Conservation (phyloP, 345 rosid species). For the Iberis pinnata region DNA sequence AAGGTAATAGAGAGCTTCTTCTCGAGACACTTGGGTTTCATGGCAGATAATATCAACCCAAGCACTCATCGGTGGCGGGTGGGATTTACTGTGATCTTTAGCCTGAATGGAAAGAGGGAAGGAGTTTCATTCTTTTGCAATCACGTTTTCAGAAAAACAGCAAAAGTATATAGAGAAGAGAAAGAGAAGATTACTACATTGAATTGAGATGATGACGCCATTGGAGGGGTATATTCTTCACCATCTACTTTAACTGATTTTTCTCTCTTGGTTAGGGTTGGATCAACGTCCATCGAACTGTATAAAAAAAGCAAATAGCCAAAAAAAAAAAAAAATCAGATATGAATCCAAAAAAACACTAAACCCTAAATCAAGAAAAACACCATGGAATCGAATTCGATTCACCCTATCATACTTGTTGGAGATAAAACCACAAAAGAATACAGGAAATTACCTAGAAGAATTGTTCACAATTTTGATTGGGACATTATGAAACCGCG, state of each 20-base stretch:
- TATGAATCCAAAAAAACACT: neutral
- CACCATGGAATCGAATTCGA: no score
- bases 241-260: neutral
- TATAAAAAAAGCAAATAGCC: neutral
- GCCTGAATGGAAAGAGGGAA: neutral
- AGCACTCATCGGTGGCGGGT: neutral
- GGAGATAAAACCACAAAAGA: no score
- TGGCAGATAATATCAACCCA: neutral
- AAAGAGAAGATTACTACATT: neutral
- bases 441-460: no score
- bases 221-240: neutral
- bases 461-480: no score
- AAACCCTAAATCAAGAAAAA: no score
- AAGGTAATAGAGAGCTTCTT: slow-evolving; percentile 11
- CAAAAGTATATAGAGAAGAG: neutral
- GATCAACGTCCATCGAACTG: neutral
- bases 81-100: neutral
- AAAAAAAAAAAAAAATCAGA: neutral
- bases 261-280: no score
- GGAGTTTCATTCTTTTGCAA: neutral
- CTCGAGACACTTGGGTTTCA: neutral
- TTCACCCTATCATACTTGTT: no score
- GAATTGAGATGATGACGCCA: slow-evolving; percentile 7
- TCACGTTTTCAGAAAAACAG: neutral
- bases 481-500: no score